Percentiles rank a stretch among this genome's conserved stretches.
Conservation (phyloP, 2,329 filamentous ascomycete species). For the Ascochyta fabae region DNA sequence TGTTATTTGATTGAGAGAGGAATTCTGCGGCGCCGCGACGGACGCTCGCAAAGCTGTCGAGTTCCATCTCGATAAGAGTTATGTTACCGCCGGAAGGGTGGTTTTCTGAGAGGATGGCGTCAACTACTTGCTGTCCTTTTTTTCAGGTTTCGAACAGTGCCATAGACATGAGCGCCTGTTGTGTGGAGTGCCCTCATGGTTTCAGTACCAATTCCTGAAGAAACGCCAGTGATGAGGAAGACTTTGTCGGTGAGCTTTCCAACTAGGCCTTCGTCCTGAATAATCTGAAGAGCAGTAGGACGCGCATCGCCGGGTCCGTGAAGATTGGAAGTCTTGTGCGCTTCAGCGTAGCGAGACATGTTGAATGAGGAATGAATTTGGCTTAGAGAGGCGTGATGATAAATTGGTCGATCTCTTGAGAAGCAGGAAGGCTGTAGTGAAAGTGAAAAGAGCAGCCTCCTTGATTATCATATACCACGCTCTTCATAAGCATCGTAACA, state of each 20-base stretch:
- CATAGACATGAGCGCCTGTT: conserved; percentile 56
- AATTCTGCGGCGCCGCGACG: conserved; percentile 27
- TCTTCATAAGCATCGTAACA: no score
- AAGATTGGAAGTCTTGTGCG: conserved; percentile 10
- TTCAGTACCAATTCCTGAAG: conserved; percentile 36
- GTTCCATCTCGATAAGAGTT: conserved; percentile 33
- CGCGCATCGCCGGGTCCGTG: conserved; percentile 45
- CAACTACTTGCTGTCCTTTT: conserved; percentile 30
- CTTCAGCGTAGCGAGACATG: conserved; percentile 20
- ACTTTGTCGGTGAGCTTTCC: conserved; percentile 39
- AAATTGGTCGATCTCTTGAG: no score
- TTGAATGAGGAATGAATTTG: no score
- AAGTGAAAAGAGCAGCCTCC: no score
- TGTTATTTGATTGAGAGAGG: conserved; percentile 21
- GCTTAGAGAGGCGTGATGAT: no score
- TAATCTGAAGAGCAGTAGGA: conserved; percentile 31
- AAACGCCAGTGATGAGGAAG: conserved; percentile 32
- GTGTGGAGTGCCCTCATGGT: conserved; percentile 50
- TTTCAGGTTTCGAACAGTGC: conserved; percentile 48
- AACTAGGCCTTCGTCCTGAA: conserved; percentile 44
- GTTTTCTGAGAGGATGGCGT: conserved; percentile 24
- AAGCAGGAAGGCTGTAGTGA: no score
- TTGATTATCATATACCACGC: no score
- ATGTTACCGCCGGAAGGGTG: conserved; percentile 22
- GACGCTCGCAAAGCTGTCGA: conserved; percentile 27